phyloP scores from a whole-genome alignment of 2,329 filamentous ascomycete genomes.

The Teratosphaeria zuluensis region DNA sequence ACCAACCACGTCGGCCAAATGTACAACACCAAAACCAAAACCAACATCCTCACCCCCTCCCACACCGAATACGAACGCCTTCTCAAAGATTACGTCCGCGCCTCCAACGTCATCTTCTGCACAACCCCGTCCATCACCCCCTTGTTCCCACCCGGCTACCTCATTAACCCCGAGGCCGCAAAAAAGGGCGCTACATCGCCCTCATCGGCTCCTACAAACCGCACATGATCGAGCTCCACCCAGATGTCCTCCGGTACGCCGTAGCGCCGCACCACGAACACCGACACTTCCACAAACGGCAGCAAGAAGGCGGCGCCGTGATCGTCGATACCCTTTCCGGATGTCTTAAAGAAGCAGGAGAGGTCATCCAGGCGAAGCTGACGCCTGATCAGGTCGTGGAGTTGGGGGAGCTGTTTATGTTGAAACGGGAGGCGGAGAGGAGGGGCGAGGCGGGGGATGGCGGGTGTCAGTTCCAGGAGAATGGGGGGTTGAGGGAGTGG shows the following conservation, averaged over 20 bases:
- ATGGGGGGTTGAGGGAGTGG: constrained; percentile 43
- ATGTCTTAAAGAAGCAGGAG: constrained; percentile 73
- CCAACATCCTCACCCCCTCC: constrained; percentile 57
- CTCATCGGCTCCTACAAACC: constrained; percentile 62
- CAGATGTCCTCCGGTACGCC: constrained; percentile 60
- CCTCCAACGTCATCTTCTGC: constrained; percentile 75
- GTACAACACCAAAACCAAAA: constrained; percentile 43
- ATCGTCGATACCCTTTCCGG: constrained; percentile 64
- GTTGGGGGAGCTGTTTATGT: constrained; percentile 68
- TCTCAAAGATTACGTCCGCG: constrained; percentile 59
- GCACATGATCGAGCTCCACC: constrained; percentile 74
- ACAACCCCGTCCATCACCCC: constrained; percentile 69
- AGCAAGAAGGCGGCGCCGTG: constrained; percentile 49
- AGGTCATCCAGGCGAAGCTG: constrained; percentile 71
- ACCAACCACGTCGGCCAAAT: constrained; percentile 25
- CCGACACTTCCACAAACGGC: constrained; percentile 55
- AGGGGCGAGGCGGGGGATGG: constrained; percentile 14
- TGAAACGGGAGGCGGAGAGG: constrained; percentile 44
- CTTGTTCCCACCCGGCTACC: constrained; percentile 62
- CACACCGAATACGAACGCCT: constrained; percentile 62
- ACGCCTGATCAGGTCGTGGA: constrained; percentile 71
- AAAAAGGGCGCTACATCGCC: constrained; percentile 61
- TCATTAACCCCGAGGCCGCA: constrained; percentile 64
- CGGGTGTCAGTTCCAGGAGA: constrained; percentile 25
- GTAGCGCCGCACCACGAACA: constrained; percentile 44